Conservation (phyloP, 179 eudicot species). For the Spinacia oleracea region DNA sequence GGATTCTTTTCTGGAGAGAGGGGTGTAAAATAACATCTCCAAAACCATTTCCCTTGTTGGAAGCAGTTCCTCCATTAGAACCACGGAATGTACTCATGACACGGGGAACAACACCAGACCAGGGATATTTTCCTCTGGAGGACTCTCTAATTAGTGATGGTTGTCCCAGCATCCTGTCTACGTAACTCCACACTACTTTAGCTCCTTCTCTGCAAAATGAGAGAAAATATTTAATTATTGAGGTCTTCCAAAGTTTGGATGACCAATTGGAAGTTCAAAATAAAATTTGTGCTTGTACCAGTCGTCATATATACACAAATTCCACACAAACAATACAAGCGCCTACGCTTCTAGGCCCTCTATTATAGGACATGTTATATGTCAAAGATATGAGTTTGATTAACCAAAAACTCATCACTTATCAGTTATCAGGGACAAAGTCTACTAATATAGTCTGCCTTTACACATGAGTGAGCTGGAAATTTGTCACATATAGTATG, state of each 20-base stretch:
- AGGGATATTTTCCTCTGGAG: constrained; percentile 85
- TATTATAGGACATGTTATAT: not conserved
- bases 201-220: constrained; percentile 87
- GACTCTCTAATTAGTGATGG: constrained; percentile 94
- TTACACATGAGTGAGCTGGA: not conserved
- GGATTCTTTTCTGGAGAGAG: constrained; percentile 74
- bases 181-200: constrained; percentile 86
- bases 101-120: constrained; percentile 77
- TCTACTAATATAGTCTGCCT: not conserved
- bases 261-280: not conserved
- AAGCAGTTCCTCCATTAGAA: constrained; percentile 34
- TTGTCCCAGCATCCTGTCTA: constrained; percentile 91
- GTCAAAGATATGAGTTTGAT: not conserved
- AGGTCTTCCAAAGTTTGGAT: not conserved
- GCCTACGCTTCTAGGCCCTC: too few relatives aligned
- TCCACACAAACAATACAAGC: not conserved
- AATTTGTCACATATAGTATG: not conserved
- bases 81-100: constrained; percentile 47
- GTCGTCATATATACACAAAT: not conserved
- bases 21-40: constrained; percentile 89
- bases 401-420: not conserved
- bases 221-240: not conserved
- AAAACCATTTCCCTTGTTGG: constrained; percentile 62
- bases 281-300: not conserved
- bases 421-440: not conserved